Conservation (phyloP, 1,139 yeast genomes). For the Scheffersomyces quercinus region DNA sequence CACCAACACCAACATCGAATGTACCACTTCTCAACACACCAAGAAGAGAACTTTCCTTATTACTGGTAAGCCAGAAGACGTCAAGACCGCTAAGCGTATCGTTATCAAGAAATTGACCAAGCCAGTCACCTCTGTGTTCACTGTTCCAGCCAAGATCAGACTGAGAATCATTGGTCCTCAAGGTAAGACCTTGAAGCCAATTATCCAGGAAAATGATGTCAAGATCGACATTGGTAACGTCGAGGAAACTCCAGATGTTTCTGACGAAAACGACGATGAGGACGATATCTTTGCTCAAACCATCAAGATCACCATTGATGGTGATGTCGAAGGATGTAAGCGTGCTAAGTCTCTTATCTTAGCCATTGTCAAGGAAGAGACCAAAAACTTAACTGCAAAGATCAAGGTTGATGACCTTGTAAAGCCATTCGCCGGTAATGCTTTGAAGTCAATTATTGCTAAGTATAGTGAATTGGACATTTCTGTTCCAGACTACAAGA, state of each 20-base stretch:
- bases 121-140: constrained; percentile 61
- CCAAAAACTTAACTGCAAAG: constrained; percentile 55
- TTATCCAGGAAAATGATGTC: constrained; percentile 69
- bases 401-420: constrained; percentile 48
- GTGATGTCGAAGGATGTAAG: constrained; percentile 82
- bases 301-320: constrained; percentile 67
- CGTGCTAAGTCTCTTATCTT: constrained; percentile 71
- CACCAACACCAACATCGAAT: constrained; percentile 72
- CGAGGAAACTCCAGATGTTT: constrained; percentile 25
- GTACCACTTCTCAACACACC: constrained; percentile 75
- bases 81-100: constrained; percentile 72
- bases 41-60: constrained; percentile 85
- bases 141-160: constrained; percentile 77
- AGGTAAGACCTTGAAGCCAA: constrained; percentile 81
- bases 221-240: constrained; percentile 70
- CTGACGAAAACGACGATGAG: constrained; percentile 20
- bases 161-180: constrained; percentile 86
- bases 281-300: constrained; percentile 57
- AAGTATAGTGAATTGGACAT: constrained; percentile 30
- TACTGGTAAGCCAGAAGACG: constrained; percentile 72
- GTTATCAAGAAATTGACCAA: constrained; percentile 76
- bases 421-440: constrained; percentile 51
- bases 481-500: constrained; percentile 33
- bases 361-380: constrained; percentile 74
- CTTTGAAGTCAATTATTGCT: constrained; percentile 22